phyloP scores from a whole-genome alignment of 345 rosid species.

The Mercurialis annua region DNA sequence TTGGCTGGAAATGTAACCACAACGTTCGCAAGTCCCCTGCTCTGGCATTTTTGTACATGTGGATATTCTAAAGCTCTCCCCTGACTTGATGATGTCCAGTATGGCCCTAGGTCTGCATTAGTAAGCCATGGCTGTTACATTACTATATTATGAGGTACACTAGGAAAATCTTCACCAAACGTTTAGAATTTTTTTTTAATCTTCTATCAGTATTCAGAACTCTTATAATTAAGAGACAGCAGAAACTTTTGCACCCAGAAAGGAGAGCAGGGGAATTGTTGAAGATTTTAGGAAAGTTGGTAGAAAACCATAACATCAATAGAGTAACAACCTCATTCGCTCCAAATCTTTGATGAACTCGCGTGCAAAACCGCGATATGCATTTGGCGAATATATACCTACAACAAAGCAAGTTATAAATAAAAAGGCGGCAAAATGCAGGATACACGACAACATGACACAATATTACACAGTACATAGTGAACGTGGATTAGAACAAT shows the following conservation, averaged over 20 bases:
- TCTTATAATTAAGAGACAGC: not conserved
- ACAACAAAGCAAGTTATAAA: slow-evolving; percentile 10
- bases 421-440: not conserved
- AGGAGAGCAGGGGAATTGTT: not conserved
- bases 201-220: not conserved
- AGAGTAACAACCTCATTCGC: slow-evolving; percentile 59
- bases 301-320: not conserved
- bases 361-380: slow-evolving; percentile 93
- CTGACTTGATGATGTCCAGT: slow-evolving; percentile 78
- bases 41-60: slow-evolving; percentile 88
- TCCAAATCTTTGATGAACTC: slow-evolving; percentile 96
- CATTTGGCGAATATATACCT: slow-evolving; percentile 97
- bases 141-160: not conserved
- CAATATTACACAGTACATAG: not conserved
- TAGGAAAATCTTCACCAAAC: not conserved
- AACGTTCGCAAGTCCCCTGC: slow-evolving; percentile 88
- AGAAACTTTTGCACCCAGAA: not conserved
- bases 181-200: not conserved
- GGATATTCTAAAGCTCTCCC: slow-evolving; percentile 84
- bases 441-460: not conserved
- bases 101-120: slow-evolving; percentile 85
- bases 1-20: slow-evolving; percentile 98
- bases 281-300: not conserved
- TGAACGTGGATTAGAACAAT: slow-evolving; percentile 20
- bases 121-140: not conserved